Base-by-base conservation (phyloP, 805 yeast genomes). In the Candida railenensis region DNA sequence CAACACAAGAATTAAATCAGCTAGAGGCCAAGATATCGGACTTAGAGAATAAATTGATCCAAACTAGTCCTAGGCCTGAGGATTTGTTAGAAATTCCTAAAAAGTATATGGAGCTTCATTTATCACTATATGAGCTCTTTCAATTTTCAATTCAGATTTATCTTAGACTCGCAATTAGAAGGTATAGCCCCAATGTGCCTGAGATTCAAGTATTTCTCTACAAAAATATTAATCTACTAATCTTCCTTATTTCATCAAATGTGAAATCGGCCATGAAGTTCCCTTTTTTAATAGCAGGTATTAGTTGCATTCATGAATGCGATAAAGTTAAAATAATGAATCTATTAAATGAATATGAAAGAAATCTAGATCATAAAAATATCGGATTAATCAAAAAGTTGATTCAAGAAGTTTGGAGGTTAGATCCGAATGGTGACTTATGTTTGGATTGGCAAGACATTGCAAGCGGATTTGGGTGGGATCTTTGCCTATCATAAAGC, bases 381-480 rank as follows among this genome's bases (percentile, higher is more conserved):
- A 61, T 72, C 21, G 54, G 52, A 22, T 58, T 65, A 33, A 60
- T 67, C 33, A 66, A 71, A 71, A 59, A 59, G 9, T 59, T 74
- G 12, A 52, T 74, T 12, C 53, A 63, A 43, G 65, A 64, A 42
- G 65, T 66, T 34, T 75, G 80, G 80, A 60, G 55, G 19, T 37
- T 57, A 32, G 70, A 71, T 47, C 45, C 54, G 3, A 52, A 55
- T n/a, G 66, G 67, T 4, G 52, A 52, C 9, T 47, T 54, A 18
- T 66, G 59, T 48, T 65, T 70, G n/a, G 77, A 74, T 53, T 76
- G 78, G 77, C 62, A 63, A 39, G 69, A 67, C 30, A 59, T 73
- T 9, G 65, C 73, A 3, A 63, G 61, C 19, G 57, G 61, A 39
- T 48, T 73, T 47, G 77, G 76, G 1, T 73, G 78, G 78, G 56